Base-by-base conservation (phyloP, 2,329 filamentous ascomycete genomes). In the Penicillium sp. region DNA sequence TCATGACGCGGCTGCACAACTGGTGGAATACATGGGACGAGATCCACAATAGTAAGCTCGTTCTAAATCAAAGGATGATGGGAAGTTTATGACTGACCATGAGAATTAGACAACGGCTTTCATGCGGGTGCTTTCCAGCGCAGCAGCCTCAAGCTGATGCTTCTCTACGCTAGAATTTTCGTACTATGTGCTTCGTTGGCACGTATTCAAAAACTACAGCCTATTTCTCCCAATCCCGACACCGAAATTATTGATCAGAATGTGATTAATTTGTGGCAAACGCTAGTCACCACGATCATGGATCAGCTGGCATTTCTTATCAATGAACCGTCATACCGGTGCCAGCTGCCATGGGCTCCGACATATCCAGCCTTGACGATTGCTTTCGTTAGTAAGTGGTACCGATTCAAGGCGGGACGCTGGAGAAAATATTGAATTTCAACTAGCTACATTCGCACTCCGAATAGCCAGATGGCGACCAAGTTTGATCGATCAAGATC, bases 21-120 rank as follows among this genome's bases (percentile, higher is more conserved):
- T 64, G 62, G 62, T 64, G 59, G 59, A 55, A 52, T 3, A 59
- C 56, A 8, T 64, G 62, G 62, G 62, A 64, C 21, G 53, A 62
- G 10, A 58, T 63, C 9, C 61, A 64, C 35, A 49, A 55, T 16
- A 59, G 62, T 64, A 41, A 43, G 61, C 13, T 7, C 8, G 16
- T 10, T 27, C 7, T 11, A 26, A 9, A 13, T 5, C 4, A 9
- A 3, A 1, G n/a, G 16, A 2, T 8, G 11, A 0, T 3, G 14
- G 8, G 5, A 15, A 9, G 8, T 10, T 5, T 19, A n/a, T 27
- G 8, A 35, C 32, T 36, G 13, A 38, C 29, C 10, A 23, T 17
- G 26, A n/a, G 0, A 7, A 3, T 7, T 36, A 64, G 62, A 64
- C 39, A 64, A 64, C 31, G 61, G 59, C 1, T 64, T 64, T 25